Evolutionary conservation across 2,329 filamentous ascomycete species (phyloP), one percentile per base, ranked within the genome.

Genomic region (Verticillium alfalfae): DNA sequence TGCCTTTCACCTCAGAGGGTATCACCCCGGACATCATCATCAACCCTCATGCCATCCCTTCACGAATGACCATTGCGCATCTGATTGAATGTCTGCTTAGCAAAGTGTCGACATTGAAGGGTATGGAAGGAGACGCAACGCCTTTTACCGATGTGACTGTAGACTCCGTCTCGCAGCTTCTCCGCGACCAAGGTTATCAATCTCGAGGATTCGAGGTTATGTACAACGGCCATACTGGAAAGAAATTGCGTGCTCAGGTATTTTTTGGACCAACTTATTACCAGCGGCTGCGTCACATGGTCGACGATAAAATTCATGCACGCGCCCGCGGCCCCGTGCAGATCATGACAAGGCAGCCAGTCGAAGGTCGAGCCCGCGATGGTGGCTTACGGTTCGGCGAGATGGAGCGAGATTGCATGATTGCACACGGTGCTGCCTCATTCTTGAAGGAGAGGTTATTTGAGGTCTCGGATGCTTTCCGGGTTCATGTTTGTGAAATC

Each of bases 351-450:
- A 85, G 96, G 62, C 95, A 99, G 77, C 95, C 95, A 18, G 95
- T 99, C 15, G 95, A 99, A 79, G 95, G 95, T 90, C 91, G 96
- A 86, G 95, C 95, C 3, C 84, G 96, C 78, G 96, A 99, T 74
- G 95, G 95, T 84, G 95, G 95, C 82, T 85, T 99, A 55, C 94
- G 96, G 74, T 99, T 99, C 87, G 95, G 95, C 88, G 95, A 99
- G 83, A 99, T 99, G 95, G 96, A 99, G 79, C 94, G 96, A 81
- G 96, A 99, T 86, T 99, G 95, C 76, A 99, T 99, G 95, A 99
- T 99, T 81, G 93, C 96, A n/a, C 96, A 99, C 75, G 95, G 95
- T 73, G 95, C 96, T 3, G 94, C 92, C 60, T 90, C 93, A 1
- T 99, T 99, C 85, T 79, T 99, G 72, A 99, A 99, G 80, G 95